These are phyloP conservation scores for Tilletiopsis washingtonensis DNA, from an alignment of 1,284 basidiomycete species.

Conservation along the genomic window DNA sequence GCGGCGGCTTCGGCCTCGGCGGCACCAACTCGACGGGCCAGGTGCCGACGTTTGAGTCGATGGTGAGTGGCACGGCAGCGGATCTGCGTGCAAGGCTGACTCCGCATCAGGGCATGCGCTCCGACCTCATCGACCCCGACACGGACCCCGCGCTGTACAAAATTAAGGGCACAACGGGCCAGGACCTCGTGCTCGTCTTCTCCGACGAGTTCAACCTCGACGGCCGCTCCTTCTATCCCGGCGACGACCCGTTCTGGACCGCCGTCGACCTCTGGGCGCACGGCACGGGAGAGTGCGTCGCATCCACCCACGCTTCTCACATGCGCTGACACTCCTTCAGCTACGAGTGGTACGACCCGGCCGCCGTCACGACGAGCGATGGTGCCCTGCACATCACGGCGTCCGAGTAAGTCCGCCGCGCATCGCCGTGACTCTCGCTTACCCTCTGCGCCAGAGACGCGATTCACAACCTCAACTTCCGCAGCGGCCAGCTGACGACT, in stretches of 20 bases:
- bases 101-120: background rate
- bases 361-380: constrained; percentile 27
- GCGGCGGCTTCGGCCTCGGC: constrained; percentile 31
- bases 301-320: background rate
- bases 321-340: no score
- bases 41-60: constrained; percentile 11
- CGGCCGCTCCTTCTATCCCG: constrained; percentile 39
- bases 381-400: constrained; percentile 28
- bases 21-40: constrained; percentile 38
- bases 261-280: constrained; percentile 27
- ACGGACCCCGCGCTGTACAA: constrained; percentile 15
- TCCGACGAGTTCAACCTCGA: constrained; percentile 40
- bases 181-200: constrained; percentile 35
- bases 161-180: background rate
- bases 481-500: constrained; percentile 34
- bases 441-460: constrained; percentile 50
- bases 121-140: constrained; percentile 43
- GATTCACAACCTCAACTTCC: constrained; percentile 32
- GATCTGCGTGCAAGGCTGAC: background rate
- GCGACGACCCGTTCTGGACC: constrained; percentile 48
- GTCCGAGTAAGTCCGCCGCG: constrained; percentile 4
- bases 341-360: constrained; percentile 41
- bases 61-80: background rate
- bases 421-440: background rate
- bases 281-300: background rate